Evolutionary conservation across 495 filamentous ascomycete genomes (phyloP).

Genomic region (Neurospora sp.): DNA sequence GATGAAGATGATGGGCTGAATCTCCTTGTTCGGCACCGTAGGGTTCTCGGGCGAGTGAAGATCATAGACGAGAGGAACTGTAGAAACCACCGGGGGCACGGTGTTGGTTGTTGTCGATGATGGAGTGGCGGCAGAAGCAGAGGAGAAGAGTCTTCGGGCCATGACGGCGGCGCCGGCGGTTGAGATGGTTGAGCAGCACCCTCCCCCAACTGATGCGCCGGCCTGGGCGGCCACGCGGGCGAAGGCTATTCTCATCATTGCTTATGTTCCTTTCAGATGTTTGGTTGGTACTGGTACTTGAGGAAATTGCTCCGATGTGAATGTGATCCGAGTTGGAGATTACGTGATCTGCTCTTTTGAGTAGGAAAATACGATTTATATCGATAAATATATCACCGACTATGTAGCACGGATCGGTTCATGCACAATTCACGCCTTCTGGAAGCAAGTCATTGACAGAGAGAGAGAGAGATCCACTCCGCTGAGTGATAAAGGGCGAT

Average conservation of each 20-base stretch:
- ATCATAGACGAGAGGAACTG: constrained; percentile 48
- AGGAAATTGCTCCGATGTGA: no score
- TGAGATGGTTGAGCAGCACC: not conserved
- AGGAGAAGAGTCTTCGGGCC: not conserved
- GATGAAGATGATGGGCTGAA: constrained; percentile 72
- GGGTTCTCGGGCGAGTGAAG: constrained; percentile 44
- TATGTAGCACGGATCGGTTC: not conserved
- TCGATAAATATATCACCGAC: not conserved
- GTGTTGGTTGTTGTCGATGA: not conserved
- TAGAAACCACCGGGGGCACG: constrained; percentile 2
- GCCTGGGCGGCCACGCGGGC: not conserved
- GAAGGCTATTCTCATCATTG: not conserved
- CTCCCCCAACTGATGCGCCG: not conserved
- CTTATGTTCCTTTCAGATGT: not conserved
- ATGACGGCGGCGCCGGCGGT: not conserved
- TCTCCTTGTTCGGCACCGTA: constrained; percentile 23
- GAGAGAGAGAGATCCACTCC: not conserved
- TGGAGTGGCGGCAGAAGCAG: not conserved
- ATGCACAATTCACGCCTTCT: not conserved
- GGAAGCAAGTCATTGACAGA: not conserved
- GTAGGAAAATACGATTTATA: not conserved
- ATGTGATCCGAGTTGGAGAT: not conserved
- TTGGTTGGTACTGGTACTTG: not conserved
- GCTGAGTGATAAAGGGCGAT: not conserved
- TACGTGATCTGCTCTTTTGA: not conserved